Evolutionary conservation across 2,329 filamentous ascomycete species (phyloP).

Genomic region (Emericellopsis cladophorae): DNA sequence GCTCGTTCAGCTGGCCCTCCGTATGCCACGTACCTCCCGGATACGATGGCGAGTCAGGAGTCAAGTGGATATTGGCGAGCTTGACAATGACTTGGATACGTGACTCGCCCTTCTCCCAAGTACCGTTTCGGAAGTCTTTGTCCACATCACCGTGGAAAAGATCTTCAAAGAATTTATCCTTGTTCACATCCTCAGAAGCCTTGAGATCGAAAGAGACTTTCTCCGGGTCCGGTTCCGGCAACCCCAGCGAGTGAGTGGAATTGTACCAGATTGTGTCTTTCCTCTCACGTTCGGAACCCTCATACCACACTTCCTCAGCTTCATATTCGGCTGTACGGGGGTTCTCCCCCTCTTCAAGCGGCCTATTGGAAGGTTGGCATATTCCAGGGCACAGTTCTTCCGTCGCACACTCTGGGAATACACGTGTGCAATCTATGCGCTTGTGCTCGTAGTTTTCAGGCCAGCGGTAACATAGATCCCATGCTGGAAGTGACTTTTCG

Average conservation of each 20-base stretch:
- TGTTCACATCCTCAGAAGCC: slow-evolving; percentile 10
- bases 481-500: slow-evolving; percentile 27
- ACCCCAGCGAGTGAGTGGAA: slow-evolving; percentile 9
- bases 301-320: slow-evolving; percentile 5
- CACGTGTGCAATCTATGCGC: slow-evolving; percentile 9
- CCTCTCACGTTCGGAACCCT: slow-evolving; percentile 6
- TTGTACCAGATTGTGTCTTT: slow-evolving; percentile 15
- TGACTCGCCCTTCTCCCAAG: slow-evolving; percentile 2
- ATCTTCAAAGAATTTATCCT: slow-evolving; percentile 14
- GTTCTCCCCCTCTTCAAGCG: slow-evolving; percentile 12
- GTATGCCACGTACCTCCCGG: slow-evolving; percentile 40
- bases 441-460: slow-evolving; percentile 11
- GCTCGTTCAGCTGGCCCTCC: slow-evolving; percentile 46
- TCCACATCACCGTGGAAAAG: no score
- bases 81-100: slow-evolving; percentile 51
- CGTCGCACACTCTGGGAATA: slow-evolving; percentile 7
- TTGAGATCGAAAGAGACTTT: slow-evolving; percentile 4
- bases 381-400: slow-evolving; percentile 1
- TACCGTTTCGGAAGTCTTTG: no score
- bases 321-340: slow-evolving; percentile 7
- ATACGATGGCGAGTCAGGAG: slow-evolving; percentile 42
- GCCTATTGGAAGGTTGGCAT: slow-evolving; percentile 9
- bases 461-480: slow-evolving; percentile 25
- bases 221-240: slow-evolving; percentile 6
- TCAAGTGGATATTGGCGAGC: slow-evolving; percentile 47